Percentiles rank a stretch among this genome's conserved stretches.
phyloP scores from a whole-genome alignment of 768 basidiomycete genomes.

The Hericium coralloides region DNA sequence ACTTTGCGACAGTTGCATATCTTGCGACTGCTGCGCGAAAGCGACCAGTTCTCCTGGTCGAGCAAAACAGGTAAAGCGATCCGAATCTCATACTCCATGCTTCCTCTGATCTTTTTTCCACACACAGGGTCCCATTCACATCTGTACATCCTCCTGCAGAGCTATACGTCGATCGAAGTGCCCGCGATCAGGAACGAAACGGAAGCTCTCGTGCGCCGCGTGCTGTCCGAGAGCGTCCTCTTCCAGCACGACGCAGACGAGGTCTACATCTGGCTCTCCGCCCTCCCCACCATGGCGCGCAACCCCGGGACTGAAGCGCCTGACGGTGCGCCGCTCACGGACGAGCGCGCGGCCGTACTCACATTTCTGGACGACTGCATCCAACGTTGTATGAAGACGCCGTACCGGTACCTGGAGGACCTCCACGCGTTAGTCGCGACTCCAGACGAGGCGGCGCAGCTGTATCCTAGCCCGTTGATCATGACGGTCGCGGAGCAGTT shows the following conservation, averaged over 20 bases:
- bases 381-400: constrained; percentile 71
- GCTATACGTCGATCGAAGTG: constrained; percentile 42
- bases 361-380: constrained; percentile 82
- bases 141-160: constrained; percentile 62
- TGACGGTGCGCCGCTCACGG: constrained; percentile 42
- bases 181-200: constrained; percentile 46
- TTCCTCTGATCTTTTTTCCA: background rate
- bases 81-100: background rate
- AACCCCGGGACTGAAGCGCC: constrained; percentile 32
- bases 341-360: constrained; percentile 49
- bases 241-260: constrained; percentile 76
- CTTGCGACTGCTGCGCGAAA: constrained; percentile 61
- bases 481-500: constrained; percentile 78
- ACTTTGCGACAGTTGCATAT: constrained; percentile 71
- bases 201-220: constrained; percentile 43
- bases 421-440: constrained; percentile 27
- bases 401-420: constrained; percentile 82
- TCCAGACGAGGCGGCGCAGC: constrained; percentile 7
- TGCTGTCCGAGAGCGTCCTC: constrained; percentile 65
- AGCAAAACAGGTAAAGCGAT: constrained; percentile 50
- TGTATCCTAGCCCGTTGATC: constrained; percentile 65
- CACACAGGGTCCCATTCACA: constrained; percentile 38
- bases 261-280: constrained; percentile 62
- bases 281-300: constrained; percentile 43
- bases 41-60: constrained; percentile 73